These are phyloP conservation scores for Fusarium sulawesiense DNA, from an alignment of 2,329 filamentous ascomycete species.

Conservation along the genomic window DNA sequence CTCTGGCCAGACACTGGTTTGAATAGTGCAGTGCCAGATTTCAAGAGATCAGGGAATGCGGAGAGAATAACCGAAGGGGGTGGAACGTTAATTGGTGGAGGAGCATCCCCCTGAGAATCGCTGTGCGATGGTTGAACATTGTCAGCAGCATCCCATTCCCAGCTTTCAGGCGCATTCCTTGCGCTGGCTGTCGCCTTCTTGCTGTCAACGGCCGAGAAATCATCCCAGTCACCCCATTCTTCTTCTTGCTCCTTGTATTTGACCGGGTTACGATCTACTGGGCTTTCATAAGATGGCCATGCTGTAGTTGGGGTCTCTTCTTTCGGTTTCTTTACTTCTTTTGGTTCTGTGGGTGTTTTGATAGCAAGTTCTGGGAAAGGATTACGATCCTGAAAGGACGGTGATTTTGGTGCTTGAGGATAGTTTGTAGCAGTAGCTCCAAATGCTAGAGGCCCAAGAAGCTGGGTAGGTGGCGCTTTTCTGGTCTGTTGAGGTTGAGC, in stretches of 20 bases:
- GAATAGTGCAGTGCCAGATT: conserved; percentile 73
- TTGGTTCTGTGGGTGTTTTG: conserved; percentile 55
- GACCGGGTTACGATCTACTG: conserved; percentile 16
- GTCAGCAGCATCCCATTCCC: conserved; percentile 64
- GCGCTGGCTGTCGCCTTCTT: conserved; percentile 33
- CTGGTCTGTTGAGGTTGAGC: conserved; percentile 5
- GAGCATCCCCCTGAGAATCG: conserved; percentile 47
- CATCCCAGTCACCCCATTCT: conserved; percentile 65
- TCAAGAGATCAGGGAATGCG: conserved; percentile 77
- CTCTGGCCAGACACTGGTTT: conserved; percentile 70
- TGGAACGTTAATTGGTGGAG: conserved; percentile 86
- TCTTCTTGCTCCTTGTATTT: conserved; percentile 51
- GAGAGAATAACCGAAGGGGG: conserved; percentile 86
- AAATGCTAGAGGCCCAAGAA: conserved; percentile 49
- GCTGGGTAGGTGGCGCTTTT: conserved; percentile 48
- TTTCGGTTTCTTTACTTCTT: conserved; percentile 50
- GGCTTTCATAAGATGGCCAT: conserved; percentile 56
- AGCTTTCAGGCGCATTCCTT: conserved; percentile 49
- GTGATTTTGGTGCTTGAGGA: conserved; percentile 62
- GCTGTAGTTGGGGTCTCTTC: conserved; percentile 57
- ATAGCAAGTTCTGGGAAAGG: conserved; percentile 63
- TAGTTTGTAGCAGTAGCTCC: conserved; percentile 49
- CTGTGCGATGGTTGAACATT: conserved; percentile 42
- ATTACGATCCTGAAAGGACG: conserved; percentile 65
- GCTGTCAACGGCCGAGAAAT: conserved; percentile 49